Base-by-base conservation (phyloP, 2,329 filamentous ascomycete genomes). In the Nakataea oryzae region DNA sequence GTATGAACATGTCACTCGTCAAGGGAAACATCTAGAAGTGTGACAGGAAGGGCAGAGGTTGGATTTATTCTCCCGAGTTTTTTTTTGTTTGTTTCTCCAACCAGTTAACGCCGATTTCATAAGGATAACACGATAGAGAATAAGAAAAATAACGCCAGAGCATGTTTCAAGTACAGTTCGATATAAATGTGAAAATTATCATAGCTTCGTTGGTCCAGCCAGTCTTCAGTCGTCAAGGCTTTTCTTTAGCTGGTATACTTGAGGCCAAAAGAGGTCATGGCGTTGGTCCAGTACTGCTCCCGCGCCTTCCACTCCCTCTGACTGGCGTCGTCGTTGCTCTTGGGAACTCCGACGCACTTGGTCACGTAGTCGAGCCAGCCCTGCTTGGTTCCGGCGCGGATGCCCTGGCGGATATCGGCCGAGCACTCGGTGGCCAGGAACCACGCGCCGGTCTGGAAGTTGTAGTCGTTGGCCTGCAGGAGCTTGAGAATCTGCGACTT, bases 401-500 rank as follows among this genome's bases (percentile, higher is more conserved):
- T 73, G 29, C 65, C 67, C 0, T 66, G 28, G 14, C 71, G 67
- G 55, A 79, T 73, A 3, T 65, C 65, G 1, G 64, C 11, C 3
- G 65, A 55, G 69, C 81, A 84, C 69, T 82, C 69, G 1, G 71
- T 79, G 0, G 68, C 69, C 28, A 81, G 67, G 71, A 78, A 84
- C 82, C 82, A 85, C 2, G 80, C 68, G 8, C 75, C 81, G 55
- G 74, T 77, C 63, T 73, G 80, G 71, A 84, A 85, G 73, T 83
- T 82, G 73, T 78, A 77, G 68, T 80, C 67, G 69, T 85, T 80
- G 17, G 69, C 68, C 3, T 69, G 74, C 55, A 85, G 74, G 26
- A 82, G 72, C 26, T 70, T 72, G 58, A 83, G 73, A 14, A 84
- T n/a, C n/a, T 55, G 28, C 24, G 26, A 29, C 47, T 32, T 55